Base-by-base conservation (phyloP, 2,329 filamentous ascomycete species). In the Venturia nashicola region DNA sequence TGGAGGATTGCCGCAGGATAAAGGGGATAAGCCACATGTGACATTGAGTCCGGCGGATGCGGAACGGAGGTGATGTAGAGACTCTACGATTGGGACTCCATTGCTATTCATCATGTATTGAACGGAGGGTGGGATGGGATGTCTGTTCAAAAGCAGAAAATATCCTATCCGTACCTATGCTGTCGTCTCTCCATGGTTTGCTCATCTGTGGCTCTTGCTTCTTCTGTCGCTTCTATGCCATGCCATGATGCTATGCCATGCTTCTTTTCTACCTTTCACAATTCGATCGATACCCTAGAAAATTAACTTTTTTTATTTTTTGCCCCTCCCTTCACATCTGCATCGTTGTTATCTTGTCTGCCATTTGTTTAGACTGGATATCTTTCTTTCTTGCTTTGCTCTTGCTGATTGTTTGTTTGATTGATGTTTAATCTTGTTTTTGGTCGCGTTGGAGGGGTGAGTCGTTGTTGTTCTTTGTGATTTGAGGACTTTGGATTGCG, bases 1-100 rank as follows among this genome's bases (percentile, higher is more conserved):
- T 39, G 62, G 32, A 39, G 62, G 62, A 12, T 46, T 63, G n/a
- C 46, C 61, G 20, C 20, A 9, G 18, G 61, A 62, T 7, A 43
- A 48, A 36, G 32, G 39, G 16, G 32, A 34, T n/a, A 59, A 43
- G 20, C 27, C 36, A 11, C 59, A 61, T 1, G 27, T n/a, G 27
- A 42, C 59, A 4, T 32, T 61, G 18, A 61, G 9, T 46, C 59
- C 59, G 27, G 59, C 3, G 59, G 27, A 34, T 42, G 59, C 59
- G 12, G 7, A 14, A 14, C 20, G 43, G 59, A 46, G 27, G 42
- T 43, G 42, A 44, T 44, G n/a, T 5, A 20, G 23, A 27, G 20
- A 23, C 6, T 5, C 20, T 2, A 11, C 5, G 36, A 51, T 14
- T 3, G 44, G 8, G 44, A 14, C 23, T 51, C 11, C 5, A 27